Base-by-base conservation (phyloP, 495 filamentous ascomycete species). In the Pyrenopolyporus hunteri region DNA sequence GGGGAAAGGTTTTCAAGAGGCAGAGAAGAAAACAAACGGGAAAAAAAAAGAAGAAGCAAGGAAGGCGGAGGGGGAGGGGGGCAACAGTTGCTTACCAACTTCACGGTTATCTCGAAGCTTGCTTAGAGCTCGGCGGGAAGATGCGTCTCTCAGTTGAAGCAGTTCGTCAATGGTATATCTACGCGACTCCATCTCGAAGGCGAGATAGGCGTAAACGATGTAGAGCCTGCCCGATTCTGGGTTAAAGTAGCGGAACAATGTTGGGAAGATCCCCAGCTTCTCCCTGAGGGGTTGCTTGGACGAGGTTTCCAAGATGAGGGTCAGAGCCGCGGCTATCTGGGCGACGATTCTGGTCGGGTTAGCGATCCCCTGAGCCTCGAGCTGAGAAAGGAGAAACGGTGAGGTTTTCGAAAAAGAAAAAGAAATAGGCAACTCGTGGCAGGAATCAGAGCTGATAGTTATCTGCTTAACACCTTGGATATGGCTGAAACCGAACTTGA, bases 111-210 rank as follows among this genome's bases (percentile, higher is more conserved):
- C 43, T 28, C 66, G 59, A 13, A 76, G 56, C 3, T 57, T 59
- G 4, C 57, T 26, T 8, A 70, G 5, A 5, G 53, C 47, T 7
- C 28, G 33, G 9, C 36, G 25, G 8, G 50, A 43, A 2, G 45
- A 28, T 2, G 31, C 39, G 6, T 54, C 43, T 25, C 72, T 68
- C 29, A 79, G 67, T 35, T 43, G 31, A 5, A 78, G 40, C 2
- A 80, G 76, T 72, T 80, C 74, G 4, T 57, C 46, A 14, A 75
- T 45, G 13, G 55, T 72, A 37, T 80, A 80, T 0, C 45, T 69
- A 0, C 68, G 65, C 9, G 67, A 55, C 35, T 68, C 60, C 76
- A 80, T 79, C 16, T 33, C 39, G 57, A 35, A n/a, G 7, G 39
- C 33, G 36, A 76, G 29, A 28, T 52, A 69, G 9, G 69, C 74